Evolutionary conservation across 371 early-diverging fungal genomes (phyloP), one percentile per base, ranked within the genome.

Genomic region (Mucor velutinosus): DNA sequence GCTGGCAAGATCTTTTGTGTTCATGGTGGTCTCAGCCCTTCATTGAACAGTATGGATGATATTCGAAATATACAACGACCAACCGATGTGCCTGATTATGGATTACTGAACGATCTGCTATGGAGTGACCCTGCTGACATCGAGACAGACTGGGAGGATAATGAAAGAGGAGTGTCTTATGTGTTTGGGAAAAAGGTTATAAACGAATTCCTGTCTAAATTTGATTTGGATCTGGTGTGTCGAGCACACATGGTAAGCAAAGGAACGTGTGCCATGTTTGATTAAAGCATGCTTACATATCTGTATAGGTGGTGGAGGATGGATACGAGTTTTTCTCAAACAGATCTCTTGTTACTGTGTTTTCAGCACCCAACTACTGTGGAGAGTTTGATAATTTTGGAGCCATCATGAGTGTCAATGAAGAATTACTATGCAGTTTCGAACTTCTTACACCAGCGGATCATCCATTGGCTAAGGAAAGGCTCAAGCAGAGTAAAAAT

Each of bases 311-410:
- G 3, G 99, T 99, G 4, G 98, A 99, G 80, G 99, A 98, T 74
- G 99, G 99, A 8, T 99, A 99, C 78, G 98, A 99, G 80, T 99
- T 99, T 78, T 99, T 99, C 86, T 95, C 94, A 62, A 93, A 97
- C 66, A 88, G 97, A 33, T 90, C 92, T 21, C 79, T 99, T 21
- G 99, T 99, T 4, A 99, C 99, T 11, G 87, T 99, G n/a, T 99
- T 98, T 75, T 94, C 94, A 19, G 99, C 99, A 6, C 99, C 99
- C 45, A 99, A 99, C 81, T 99, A 99, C 77, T 99, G 99, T 76
- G 99, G 99, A 43, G 99, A 99, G 77, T 99, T 98, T 84, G 97
- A 97, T 76, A 99, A 99, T 62, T 92, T 88, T 75, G 97, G 97
- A 10, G 99, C 96, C 0, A 95, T 98, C 73, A 97, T 99, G 99